Evolutionary conservation across 768 basidiomycete species (phyloP), one percentile per base, ranked within the genome.

Genomic region (Sistotremastrum suecicum): DNA sequence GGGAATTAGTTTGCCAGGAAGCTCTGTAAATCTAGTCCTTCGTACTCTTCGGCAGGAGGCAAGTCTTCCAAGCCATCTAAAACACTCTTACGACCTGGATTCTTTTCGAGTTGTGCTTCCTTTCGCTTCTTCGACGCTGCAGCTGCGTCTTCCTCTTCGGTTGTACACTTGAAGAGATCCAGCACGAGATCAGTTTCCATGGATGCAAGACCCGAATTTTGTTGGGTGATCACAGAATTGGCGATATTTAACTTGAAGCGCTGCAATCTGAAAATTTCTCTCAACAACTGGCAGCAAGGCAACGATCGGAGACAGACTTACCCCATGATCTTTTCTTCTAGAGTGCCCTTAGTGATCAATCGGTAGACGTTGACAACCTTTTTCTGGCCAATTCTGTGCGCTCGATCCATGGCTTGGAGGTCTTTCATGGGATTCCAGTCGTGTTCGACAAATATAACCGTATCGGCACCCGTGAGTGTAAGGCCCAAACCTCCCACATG

Each of bases 381-480:
- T 70, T 95, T 98, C 66, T 99, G 95, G 5, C 95, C 95, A 35
- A 98, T 82, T 45, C 95, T 82, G 64, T 98, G 95, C 1, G 95
- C 95, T 48, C 95, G 76, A 59, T 99, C 95, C 95, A 99, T 99
- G 5, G 95, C 95, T 58, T 99, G 95, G 5, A 98, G 66, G 66
- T 99, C 95, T 62, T 98, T 98, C 91, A 94, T 95, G 5, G 95
- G 95, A 60, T 99, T 99, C 95, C 95, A 99, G 60, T 99, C 95
- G 56, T 99, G 95, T 60, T 99, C 95, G 44, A 99, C 89, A 56
- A 99, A 99, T 51, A 99, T 95, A 48, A 99, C 95, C 0, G 95
- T 99, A 60, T 99, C 95, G 5, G 95, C 95, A 20, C 95, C 94
- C 0, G 95, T 99, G 51, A 99, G 66, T 12, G 94, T 99, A 58